Base-by-base conservation (phyloP, 176 grass and related monocot species). In the Saccharum spontaneum region DNA sequence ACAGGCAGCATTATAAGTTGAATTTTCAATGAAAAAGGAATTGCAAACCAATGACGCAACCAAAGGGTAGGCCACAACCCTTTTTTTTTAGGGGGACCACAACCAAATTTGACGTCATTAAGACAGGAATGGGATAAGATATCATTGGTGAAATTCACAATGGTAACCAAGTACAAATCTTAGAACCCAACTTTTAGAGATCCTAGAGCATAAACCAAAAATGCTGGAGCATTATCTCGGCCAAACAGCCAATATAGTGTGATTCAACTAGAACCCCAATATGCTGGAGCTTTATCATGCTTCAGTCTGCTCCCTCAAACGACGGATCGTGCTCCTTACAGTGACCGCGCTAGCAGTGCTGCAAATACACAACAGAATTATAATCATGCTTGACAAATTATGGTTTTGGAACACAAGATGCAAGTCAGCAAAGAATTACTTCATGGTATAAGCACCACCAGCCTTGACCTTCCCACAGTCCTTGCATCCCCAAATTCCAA, bases 401-500 rank as follows among this genome's bases (percentile, higher is more conserved):
- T 7, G 40, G 2, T 33, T 83, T 14, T 36, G 10, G 4, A 55
- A 26, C 8, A 13, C 26, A 40, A 68, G 7, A 85, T 72, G 0
- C 3, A 2, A 68, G 44, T 17, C 43, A 8, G 37, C 20, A 72
- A 76, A 54, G 38, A 85, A 77, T 72, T 91, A 97, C 94, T 97
- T 94, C 82, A 94, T 82, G 13, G 95, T 97, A 64, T 97, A 97
- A 50, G 92, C 92, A 72, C 95, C 95, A 1, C 95, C 92, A 43
- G 95, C 95, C 92, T 98, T 98, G 33, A 98, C 87, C 75, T 98
- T 98, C 16, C 95, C 95, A 6, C 95, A 98, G 43, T 93, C 92
- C 87, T 98, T 98, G 92, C 95, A 98, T 46, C 95, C 95, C 95
- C 95, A 98, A 61, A 98, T 98, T 77, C 95, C 95, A 91, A 98